Conservation (phyloP, 2,329 filamentous ascomycete species). For the Pseudohalonectria lignicola region DNA sequence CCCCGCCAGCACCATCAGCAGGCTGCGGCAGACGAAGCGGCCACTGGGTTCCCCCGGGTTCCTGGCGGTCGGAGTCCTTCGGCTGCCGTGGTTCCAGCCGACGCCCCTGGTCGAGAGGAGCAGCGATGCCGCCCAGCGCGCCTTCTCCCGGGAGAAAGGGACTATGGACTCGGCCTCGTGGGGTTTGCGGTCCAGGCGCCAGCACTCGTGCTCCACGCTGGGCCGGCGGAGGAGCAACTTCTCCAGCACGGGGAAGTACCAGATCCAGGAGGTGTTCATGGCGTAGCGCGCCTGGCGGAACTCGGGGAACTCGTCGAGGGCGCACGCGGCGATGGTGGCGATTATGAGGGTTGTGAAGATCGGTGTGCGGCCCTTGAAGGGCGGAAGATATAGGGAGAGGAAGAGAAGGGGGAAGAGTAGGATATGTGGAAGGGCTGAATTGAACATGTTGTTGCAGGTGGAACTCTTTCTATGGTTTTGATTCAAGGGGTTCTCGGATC, state of each 20-base stretch:
- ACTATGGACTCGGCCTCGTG: not conserved
- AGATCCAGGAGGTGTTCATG: not conserved
- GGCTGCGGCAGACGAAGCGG: not conserved
- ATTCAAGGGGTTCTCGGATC: too few species aligned
- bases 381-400: not conserved
- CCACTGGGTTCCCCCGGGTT: not conserved
- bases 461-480: too few species aligned
- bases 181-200: not conserved
- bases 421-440: not conserved
- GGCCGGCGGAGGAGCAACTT: not conserved
- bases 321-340: not conserved
- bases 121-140: not conserved
- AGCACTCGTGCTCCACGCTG: not conserved
- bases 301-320: not conserved
- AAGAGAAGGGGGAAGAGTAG: not conserved
- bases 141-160: not conserved
- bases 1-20: not conserved
- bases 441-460: too few species aligned
- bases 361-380: not conserved
- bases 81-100: not conserved
- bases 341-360: not conserved
- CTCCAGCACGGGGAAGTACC: not conserved
- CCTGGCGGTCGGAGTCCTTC: not conserved
- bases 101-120: not conserved
- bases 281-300: not conserved